Percentiles rank a stretch among this genome's conserved stretches.
Evolutionary conservation across 2,329 filamentous ascomycete genomes (phyloP).

Genomic region (Sporothrix pallida): DNA sequence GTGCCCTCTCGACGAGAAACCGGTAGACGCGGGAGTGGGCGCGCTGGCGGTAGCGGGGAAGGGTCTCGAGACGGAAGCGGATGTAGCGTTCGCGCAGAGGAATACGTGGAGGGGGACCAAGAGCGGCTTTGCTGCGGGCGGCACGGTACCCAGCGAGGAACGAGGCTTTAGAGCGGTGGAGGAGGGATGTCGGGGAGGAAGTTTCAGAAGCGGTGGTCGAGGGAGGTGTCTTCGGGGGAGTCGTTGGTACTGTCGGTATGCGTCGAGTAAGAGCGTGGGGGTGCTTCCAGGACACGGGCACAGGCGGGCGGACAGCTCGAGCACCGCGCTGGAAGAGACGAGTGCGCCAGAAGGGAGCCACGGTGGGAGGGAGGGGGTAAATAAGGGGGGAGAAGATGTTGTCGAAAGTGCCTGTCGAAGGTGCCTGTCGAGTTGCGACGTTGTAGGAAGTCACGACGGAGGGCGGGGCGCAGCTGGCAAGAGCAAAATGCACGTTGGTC

Average conservation of each 20-base stretch:
- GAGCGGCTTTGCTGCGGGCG: background rate
- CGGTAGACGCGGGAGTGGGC: slow-evolving; percentile 79
- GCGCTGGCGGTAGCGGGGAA: slow-evolving; percentile 72
- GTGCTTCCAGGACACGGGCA: slow-evolving; percentile 32
- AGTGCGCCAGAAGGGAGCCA: slow-evolving; percentile 32
- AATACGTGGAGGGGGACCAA: background rate
- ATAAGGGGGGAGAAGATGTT: background rate
- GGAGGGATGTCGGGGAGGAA: slow-evolving; percentile 17
- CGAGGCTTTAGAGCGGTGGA: slow-evolving; percentile 12
- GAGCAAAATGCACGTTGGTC: background rate
- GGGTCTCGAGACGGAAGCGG: slow-evolving; percentile 73
- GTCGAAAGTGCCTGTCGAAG: background rate
- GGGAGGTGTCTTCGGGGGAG: background rate
- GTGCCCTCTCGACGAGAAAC: slow-evolving; percentile 67
- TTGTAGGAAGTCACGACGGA: background rate
- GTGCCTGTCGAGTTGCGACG: background rate
- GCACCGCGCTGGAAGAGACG: slow-evolving; percentile 31
- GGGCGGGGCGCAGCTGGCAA: background rate
- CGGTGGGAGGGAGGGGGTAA: background rate
- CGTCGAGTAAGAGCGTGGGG: slow-evolving; percentile 26
- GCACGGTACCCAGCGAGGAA: slow-evolving; percentile 28
- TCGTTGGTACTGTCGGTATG: background rate
- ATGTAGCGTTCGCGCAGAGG: slow-evolving; percentile 68
- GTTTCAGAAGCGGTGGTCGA: background rate
- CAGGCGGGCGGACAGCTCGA: slow-evolving; percentile 28